Conservation (phyloP, 768 basidiomycete genomes). For the Hygrophorus russula region DNA sequence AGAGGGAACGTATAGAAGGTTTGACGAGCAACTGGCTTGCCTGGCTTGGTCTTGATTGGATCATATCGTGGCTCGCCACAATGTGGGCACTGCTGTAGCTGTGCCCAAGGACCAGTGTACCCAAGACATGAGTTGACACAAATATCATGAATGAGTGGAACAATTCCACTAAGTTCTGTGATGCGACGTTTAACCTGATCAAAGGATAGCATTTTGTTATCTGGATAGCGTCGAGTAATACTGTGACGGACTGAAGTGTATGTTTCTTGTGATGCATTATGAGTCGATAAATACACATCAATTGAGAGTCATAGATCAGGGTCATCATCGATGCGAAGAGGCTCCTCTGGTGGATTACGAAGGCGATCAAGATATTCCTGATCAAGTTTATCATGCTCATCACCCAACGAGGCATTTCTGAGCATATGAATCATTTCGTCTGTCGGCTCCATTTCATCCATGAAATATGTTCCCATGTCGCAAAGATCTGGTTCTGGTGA, state of each 20-base stretch:
- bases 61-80: slow-evolving; percentile 23
- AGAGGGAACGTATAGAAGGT: slow-evolving; percentile 24
- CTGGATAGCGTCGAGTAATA: slow-evolving; percentile 14
- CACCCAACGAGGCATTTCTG: no score
- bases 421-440: no score
- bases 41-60: slow-evolving; percentile 9
- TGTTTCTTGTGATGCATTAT: slow-evolving; percentile 18
- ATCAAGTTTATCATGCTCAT: no score
- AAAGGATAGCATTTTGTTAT: slow-evolving; percentile 17
- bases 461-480: no score
- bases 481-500: no score
- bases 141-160: slow-evolving; percentile 25
- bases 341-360: no score
- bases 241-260: slow-evolving; percentile 16
- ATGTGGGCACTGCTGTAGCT: slow-evolving; percentile 16
- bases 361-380: no score
- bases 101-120: slow-evolving; percentile 25
- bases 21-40: slow-evolving; percentile 5
- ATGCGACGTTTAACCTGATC: slow-evolving; percentile 18
- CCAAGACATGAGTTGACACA: slow-evolving; percentile 29
- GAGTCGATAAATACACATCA: slow-evolving; percentile 18
- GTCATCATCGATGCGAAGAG: no score
- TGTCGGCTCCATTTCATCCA: no score
- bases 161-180: slow-evolving; percentile 21
- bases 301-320: slow-evolving; percentile 19